Percentiles rank a stretch among this genome's conserved stretches.
Evolutionary conservation across 257 asterid species (phyloP).

Genomic region (Mentha longifolia): DNA sequence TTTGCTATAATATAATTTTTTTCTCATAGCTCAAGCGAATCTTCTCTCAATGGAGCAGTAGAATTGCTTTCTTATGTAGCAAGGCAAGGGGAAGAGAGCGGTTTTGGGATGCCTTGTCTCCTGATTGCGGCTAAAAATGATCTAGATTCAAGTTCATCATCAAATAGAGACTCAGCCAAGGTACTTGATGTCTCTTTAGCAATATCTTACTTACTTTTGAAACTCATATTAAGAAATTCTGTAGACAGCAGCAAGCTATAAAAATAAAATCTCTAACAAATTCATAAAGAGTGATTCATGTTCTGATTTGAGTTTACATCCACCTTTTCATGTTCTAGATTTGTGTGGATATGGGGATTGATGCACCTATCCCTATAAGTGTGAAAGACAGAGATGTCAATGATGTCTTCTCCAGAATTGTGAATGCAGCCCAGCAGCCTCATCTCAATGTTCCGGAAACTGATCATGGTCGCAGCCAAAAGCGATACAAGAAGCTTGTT

Average conservation of each 20-base stretch:
- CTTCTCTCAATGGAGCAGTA: conserved; percentile 72
- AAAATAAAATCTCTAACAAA: conserved; percentile 23
- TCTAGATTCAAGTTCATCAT: conserved; percentile 59
- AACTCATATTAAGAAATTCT: conserved; percentile 18
- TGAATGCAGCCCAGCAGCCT: conserved; percentile 84
- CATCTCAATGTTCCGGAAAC: conserved; percentile 92
- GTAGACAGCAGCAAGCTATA: not conserved
- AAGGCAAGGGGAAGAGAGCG: conserved; percentile 77
- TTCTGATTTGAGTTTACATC: conserved; percentile 7
- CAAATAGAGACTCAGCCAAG: conserved; percentile 74
- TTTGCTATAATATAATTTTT: conserved; percentile 11
- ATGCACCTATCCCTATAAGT: conserved; percentile 82
- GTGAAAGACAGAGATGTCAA: conserved; percentile 82
- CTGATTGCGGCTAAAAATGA: conserved; percentile 92
- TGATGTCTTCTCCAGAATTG: conserved; percentile 75
- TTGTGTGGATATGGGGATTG: conserved; percentile 84
- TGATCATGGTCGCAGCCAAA: conserved; percentile 71
- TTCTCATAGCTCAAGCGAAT: conserved; percentile 67
- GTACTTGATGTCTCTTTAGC: conserved; percentile 43
- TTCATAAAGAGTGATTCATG: conserved; percentile 4
- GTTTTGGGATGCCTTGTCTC: conserved; percentile 84
- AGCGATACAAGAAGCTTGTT: conserved; percentile 60
- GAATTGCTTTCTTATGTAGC: conserved; percentile 79
- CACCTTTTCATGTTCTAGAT: conserved; percentile 55
- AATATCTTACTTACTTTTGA: conserved; percentile 19